These are phyloP conservation scores for Sambucus nigra DNA, from an alignment of 129 eudicot genomes.

Conservation along the genomic window DNA sequence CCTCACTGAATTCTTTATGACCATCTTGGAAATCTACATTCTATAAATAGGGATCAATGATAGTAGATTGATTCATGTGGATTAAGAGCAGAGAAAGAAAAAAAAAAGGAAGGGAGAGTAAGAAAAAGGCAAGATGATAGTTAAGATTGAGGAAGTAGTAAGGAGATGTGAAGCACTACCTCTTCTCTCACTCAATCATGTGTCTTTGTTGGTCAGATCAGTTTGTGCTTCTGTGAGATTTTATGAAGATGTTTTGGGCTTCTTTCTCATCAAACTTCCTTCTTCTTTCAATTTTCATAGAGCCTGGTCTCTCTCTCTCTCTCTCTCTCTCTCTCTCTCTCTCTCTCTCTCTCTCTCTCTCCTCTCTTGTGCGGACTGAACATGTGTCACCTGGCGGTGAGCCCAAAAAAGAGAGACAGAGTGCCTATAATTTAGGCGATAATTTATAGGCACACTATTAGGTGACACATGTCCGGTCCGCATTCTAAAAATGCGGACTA, in stretches of 20 bases:
- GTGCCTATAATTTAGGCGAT: too few species aligned
- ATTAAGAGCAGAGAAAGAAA: background rate
- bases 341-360: too few species aligned
- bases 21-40: background rate
- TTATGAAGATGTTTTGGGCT: conserved; percentile 26
- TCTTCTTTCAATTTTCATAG: conserved; percentile 26
- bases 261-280: conserved; percentile 21
- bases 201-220: conserved; percentile 14
- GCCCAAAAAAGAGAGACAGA: too few species aligned
- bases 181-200: conserved; percentile 23
- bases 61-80: background rate
- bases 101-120: background rate
- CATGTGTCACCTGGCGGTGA: too few species aligned
- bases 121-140: background rate
- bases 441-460: too few species aligned
- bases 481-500: too few species aligned
- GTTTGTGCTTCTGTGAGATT: conserved; percentile 15
- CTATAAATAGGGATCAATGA: background rate
- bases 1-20: background rate
- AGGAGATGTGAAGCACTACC: conserved; percentile 15
- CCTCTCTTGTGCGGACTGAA: too few species aligned
- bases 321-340: background rate
- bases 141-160: conserved; percentile 17
- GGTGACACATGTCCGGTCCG: too few species aligned
- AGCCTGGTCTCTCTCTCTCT: conserved; percentile 21